Base-by-base conservation (phyloP, 2,329 filamentous ascomycete species). In the Colletotrichum sublineola region DNA sequence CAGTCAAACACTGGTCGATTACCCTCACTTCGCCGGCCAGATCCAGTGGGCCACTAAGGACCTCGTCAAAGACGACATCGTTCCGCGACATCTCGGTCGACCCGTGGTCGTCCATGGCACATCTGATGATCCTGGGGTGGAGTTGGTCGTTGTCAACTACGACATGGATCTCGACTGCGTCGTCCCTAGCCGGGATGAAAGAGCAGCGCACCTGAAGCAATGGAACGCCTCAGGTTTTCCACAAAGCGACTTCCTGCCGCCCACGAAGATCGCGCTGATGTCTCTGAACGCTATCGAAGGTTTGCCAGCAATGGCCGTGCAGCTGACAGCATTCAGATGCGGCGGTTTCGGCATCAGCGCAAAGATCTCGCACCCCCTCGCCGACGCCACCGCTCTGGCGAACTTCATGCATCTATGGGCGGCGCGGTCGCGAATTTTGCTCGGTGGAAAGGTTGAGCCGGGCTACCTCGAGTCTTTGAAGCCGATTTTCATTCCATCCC, bases 391-490 rank as follows among this genome's bases (percentile, higher is more conserved):
- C 24, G 76, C 82, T 0, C 75, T 88, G 66, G 77, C 83, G 66
- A 75, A 79, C 4, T 87, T 88, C 61, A 78, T 85, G 46, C 80
- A 83, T 42, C 75, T 80, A 20, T 87, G 83, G 84, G 81, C 83
- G 1, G 76, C 76, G 3, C 78, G 77, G 3, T 79, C 77, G 31
- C 76, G 79, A 12, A 64, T 60, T 5, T 29, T 77, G 0, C 70
- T 78, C 8, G 42, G 36, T 14, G 29, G 48, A 1, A 1, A 9
- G 12, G 20, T 44, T 7, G 7, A n/a, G 15, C 5, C 20, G 3
- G 9, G 4, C 1, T 11, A 8, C 6, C 5, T 14, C 6, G 3
- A 31, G 1, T 8, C 53, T 1, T 5, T 20, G 8, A 46, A 31
- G 33, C 75, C 84, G 0, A 31, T 84, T 0, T 87, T 87, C 64